Evolutionary conservation across 768 basidiomycete species (phyloP).

Genomic region (Kwoniella europaea): DNA sequence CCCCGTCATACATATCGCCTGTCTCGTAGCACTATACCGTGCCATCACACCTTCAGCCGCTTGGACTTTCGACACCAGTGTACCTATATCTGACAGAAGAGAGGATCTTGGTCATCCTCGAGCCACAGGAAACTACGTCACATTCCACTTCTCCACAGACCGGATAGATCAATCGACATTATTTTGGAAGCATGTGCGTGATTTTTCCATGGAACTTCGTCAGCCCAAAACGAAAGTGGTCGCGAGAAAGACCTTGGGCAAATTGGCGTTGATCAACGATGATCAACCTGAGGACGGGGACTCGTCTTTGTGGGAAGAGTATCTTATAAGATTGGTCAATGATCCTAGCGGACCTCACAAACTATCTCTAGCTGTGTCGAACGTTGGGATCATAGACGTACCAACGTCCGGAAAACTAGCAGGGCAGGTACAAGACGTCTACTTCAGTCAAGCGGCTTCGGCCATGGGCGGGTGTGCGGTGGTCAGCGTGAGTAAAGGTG

Average conservation of each 20-base stretch:
- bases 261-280: constrained; percentile 8
- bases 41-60: not conserved
- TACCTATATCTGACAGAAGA: constrained; percentile 15
- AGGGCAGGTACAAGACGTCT: constrained; percentile 15
- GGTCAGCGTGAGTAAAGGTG: constrained; percentile 12
- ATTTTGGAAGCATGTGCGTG: constrained; percentile 17
- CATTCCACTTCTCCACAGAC: constrained; percentile 19
- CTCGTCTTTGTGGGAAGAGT: constrained; percentile 17
- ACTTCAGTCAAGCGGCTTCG: constrained; percentile 16
- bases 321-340: constrained; percentile 5
- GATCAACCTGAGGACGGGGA: not conserved
- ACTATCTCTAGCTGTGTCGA: constrained; percentile 19
- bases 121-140: constrained; percentile 26
- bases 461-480: constrained; percentile 22
- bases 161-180: not conserved
- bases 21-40: constrained; percentile 13
- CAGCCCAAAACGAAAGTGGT: constrained; percentile 2
- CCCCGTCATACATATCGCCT: constrained; percentile 15
- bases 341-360: constrained; percentile 17
- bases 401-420: constrained; percentile 9
- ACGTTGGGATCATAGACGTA: constrained; percentile 18
- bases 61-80: constrained; percentile 7
- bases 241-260: constrained; percentile 12
- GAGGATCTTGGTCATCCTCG: constrained; percentile 12
- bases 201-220: not conserved